phyloP scores from a whole-genome alignment of 352 stramenopile genomes.

The Globisporangium barbulae region DNA sequence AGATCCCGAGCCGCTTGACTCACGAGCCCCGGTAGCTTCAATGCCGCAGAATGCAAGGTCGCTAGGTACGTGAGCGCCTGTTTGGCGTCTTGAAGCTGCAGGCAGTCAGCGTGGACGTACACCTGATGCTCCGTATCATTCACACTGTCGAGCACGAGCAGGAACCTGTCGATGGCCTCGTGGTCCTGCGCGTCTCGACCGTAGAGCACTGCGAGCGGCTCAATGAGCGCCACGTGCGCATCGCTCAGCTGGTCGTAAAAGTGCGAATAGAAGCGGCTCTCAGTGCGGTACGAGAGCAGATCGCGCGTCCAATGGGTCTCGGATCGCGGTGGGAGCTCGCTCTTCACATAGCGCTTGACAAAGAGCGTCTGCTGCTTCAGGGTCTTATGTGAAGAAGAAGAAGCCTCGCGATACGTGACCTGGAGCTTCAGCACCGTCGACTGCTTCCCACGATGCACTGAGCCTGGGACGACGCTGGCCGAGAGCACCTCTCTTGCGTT shows the following conservation, averaged over 20 bases:
- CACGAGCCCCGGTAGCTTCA: conserved; percentile 24
- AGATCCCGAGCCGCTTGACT: conserved; percentile 25
- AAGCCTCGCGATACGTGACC: conserved; percentile 20
- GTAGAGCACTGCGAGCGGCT: conserved; percentile 45
- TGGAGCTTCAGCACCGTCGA: conserved; percentile 42
- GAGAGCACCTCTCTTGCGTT: conserved; percentile 11
- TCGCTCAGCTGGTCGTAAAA: conserved; percentile 31
- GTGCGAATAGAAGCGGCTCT: conserved; percentile 56
- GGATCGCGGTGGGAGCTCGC: conserved; percentile 43
- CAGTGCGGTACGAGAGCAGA: conserved; percentile 54
- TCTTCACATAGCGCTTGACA: conserved; percentile 57
- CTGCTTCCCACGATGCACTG: conserved; percentile 51
- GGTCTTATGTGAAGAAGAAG: not conserved
- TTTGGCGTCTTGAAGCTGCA: conserved; percentile 30
- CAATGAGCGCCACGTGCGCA: conserved; percentile 36
- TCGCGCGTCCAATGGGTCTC: conserved; percentile 52
- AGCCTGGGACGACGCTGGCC: conserved; percentile 29
- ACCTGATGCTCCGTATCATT: not conserved
- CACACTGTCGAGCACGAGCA: conserved; percentile 55
- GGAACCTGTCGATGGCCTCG: conserved; percentile 36
- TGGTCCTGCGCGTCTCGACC: conserved; percentile 20
- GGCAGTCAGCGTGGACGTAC: conserved; percentile 36
- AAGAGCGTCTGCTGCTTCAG: conserved; percentile 31
- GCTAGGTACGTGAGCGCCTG: conserved; percentile 50
- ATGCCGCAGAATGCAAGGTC: conserved; percentile 36